A percentile compares a stretch with the other conserved stretches of the same genome.
phyloP scores from a whole-genome alignment of 2,329 filamentous ascomycete species.

The Trichoderma sp. region DNA sequence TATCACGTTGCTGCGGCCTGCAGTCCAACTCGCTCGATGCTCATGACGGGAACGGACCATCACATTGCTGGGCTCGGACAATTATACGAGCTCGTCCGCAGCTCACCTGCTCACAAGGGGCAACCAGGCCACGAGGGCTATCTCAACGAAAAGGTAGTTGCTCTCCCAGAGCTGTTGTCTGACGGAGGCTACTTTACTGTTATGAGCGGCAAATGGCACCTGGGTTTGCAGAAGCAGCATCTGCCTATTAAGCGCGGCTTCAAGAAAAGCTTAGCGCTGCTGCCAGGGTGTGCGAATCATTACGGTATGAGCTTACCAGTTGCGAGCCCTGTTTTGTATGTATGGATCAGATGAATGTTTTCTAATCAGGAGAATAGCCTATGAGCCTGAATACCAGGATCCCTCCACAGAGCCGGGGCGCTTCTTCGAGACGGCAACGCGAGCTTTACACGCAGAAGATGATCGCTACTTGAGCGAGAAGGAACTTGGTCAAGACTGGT shows the following conservation, averaged over 20 bases:
- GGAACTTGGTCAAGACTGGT: constrained; percentile 17
- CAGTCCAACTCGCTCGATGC: constrained; percentile 65
- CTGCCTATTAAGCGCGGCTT: constrained; percentile 60
- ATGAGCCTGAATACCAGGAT: constrained; percentile 22
- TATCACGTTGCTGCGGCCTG: constrained; percentile 67
- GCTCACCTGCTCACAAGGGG: constrained; percentile 48
- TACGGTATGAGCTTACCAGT: constrained; percentile 31
- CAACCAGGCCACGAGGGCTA: constrained; percentile 66
- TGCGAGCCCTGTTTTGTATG: neutral
- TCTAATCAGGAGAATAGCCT: neutral
- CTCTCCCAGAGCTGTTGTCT: constrained; percentile 58
- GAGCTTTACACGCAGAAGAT: constrained; percentile 19
- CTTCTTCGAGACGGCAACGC: constrained; percentile 18
- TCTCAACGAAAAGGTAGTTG: constrained; percentile 60
- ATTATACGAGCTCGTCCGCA: constrained; percentile 16
- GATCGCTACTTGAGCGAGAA: constrained; percentile 16
- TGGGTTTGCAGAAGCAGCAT: constrained; percentile 59
- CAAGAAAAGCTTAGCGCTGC: constrained; percentile 58
- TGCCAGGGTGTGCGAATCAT: constrained; percentile 61
- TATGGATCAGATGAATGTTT: neutral
- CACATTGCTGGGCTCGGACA: constrained; percentile 55
- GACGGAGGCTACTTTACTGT: constrained; percentile 62
- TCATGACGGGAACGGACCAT: constrained; percentile 60
- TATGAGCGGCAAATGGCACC: constrained; percentile 65
- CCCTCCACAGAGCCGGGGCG: constrained; percentile 16